phyloP scores from a whole-genome alignment of 2,329 filamentous ascomycete species.

The Fusarium brachygibbosum region DNA sequence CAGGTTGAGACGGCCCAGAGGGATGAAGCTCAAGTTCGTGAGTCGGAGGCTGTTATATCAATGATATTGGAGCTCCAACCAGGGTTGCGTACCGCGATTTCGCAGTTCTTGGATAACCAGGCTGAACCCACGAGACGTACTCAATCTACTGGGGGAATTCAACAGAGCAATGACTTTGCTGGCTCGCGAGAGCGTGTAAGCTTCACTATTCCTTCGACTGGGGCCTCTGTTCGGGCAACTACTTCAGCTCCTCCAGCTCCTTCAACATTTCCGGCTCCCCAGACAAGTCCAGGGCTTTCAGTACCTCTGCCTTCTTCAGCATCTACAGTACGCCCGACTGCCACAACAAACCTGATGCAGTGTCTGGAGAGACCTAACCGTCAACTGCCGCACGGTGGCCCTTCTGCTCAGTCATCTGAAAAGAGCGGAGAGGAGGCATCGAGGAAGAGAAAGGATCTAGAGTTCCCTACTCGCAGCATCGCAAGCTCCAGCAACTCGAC shows the following conservation, averaged over 20 bases:
- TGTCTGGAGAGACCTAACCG: not conserved
- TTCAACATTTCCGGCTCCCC: no score
- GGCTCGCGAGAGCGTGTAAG: not conserved
- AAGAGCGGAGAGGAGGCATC: not conserved
- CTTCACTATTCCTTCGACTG: not conserved
- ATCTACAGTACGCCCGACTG: not conserved
- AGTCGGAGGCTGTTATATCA: constrained; percentile 36
- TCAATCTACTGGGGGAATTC: not conserved
- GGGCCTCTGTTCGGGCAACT: not conserved
- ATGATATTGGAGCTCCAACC: constrained; percentile 31
- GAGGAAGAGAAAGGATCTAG: not conserved
- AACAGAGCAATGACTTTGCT: not conserved
- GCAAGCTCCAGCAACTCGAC: not conserved
- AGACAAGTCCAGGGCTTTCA: no score
- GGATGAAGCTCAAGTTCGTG: not conserved
- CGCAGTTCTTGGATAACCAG: not conserved
- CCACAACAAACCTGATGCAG: not conserved
- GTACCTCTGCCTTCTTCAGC: not conserved
- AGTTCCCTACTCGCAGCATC: not conserved
- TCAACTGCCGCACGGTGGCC: not conserved
- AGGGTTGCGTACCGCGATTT: not conserved
- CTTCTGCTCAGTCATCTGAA: not conserved
- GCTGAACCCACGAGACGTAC: not conserved
- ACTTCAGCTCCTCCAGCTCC: not conserved
- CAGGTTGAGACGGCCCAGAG: not conserved